A percentile compares a stretch with the other conserved stretches of the same genome.
Conservation (phyloP, 208 protist genomes). For the Leishmania martiniquensis region DNA sequence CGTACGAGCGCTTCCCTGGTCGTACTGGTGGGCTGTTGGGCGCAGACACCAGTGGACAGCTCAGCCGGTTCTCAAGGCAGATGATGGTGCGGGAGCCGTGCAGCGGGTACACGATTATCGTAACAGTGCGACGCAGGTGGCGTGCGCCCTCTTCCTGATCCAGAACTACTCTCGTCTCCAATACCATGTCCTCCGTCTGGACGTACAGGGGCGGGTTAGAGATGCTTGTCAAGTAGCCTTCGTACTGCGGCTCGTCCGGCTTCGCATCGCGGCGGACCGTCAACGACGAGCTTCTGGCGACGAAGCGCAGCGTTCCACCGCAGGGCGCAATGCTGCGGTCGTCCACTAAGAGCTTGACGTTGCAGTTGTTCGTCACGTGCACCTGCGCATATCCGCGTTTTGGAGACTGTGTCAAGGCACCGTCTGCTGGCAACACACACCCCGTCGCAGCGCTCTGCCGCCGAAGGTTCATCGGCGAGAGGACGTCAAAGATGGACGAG, state of each 20-base stretch:
- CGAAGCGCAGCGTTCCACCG: conserved; percentile 49
- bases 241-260: conserved; percentile 18
- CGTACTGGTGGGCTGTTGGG: conserved; percentile 33
- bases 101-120: conserved; percentile 67
- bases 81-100: conserved; percentile 67
- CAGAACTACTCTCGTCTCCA: conserved; percentile 59
- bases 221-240: conserved; percentile 53
- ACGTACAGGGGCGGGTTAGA: conserved; percentile 62
- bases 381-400: conserved; percentile 44
- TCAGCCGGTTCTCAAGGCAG: conserved; percentile 77
- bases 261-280: conserved; percentile 30
- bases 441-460: neutral
- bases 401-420: conserved; percentile 7
- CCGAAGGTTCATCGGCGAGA: conserved; percentile 20
- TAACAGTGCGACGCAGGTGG: conserved; percentile 57
- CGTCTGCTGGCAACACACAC: no score
- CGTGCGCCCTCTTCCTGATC: conserved; percentile 34
- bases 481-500: conserved; percentile 38
- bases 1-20: conserved; percentile 61
- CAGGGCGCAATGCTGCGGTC: conserved; percentile 37
- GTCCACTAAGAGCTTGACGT: conserved; percentile 38
- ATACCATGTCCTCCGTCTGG: conserved; percentile 51
- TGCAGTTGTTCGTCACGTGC: conserved; percentile 63
- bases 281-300: conserved; percentile 27
- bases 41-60: conserved; percentile 35